Evolutionary conservation across 2,329 filamentous ascomycete genomes (phyloP), one percentile per base, ranked within the genome.

Genomic region (Septoria linicola): DNA sequence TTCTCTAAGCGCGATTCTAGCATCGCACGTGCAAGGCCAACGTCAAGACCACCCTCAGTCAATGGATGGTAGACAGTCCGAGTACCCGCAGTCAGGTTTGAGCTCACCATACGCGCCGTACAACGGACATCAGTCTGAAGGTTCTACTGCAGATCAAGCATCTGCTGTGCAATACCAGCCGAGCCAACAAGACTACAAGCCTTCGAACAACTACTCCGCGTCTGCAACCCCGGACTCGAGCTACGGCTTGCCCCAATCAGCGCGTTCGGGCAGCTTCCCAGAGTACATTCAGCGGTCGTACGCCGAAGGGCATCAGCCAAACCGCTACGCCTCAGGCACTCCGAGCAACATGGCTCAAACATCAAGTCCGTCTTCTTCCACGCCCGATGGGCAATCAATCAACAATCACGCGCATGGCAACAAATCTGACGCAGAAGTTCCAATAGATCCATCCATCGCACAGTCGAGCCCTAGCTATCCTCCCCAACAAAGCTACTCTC

Each of bases 381-480:
- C 88, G 78, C 81, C 84, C 81, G 87, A 90, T 89, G 87, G 79
- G 72, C 77, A 78, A 81, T 83, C 87, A 85, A 85, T 85, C 78
- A 80, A 82, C 77, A 79, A 81, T 54, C 61, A 66, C 60, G 60
- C 62, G 59, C 53, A 60, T 50, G 57, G 59, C 72, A 79, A 83
- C 80, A 91, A 89, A 76, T 95, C 91, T 96, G 88, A 96, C 89
- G 82, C 81, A 82, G 86, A 89, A 84, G 84, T 95, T 79, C 89
- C 89, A 86, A 91, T 95, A 96, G 92, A 96, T 95, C 90, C 91
- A 68, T 95, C 90, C 73, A 96, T 96, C 72, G 88, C 90, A 73
- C 85, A 88, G 66, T 88, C 89, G 69, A 96, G 89, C 80, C 91
- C 92, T 55, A 91, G 89, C 66, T 96, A 95, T 71, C 82, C 88